Evolutionary conservation across 768 basidiomycete species (phyloP).

Genomic region (Neoboletus subvelutipes): DNA sequence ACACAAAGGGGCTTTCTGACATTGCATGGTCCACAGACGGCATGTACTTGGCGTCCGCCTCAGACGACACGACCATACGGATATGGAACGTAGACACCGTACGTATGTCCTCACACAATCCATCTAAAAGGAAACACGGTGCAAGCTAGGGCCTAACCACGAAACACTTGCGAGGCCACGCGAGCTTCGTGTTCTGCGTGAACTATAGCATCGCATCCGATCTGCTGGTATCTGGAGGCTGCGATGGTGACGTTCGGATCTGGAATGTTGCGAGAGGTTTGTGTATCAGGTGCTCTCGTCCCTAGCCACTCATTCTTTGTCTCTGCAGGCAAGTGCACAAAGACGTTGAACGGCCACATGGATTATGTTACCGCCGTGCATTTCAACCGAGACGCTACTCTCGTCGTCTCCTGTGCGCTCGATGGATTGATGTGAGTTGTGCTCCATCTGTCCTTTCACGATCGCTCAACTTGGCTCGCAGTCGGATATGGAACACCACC

Average conservation of each 20-base stretch:
- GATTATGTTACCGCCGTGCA: conserved; percentile 95
- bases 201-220: conserved; percentile 90
- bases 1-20: conserved; percentile 84
- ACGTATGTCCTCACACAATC: conserved; percentile 29
- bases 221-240: conserved; percentile 87
- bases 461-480: conserved; percentile 32
- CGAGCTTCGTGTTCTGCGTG: conserved; percentile 87
- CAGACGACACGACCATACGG: conserved; percentile 86
- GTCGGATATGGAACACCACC: conserved; percentile 93
- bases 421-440: conserved; percentile 88
- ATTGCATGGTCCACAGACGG: conserved; percentile 88
- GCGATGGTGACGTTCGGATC: conserved; percentile 89
- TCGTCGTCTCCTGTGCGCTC: conserved; percentile 88
- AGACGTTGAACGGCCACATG: conserved; percentile 87
- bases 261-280: conserved; percentile 87
- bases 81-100: conserved; percentile 88
- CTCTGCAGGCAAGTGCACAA: conserved; percentile 70
- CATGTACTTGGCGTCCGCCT: conserved; percentile 81
- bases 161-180: conserved; percentile 76
- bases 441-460: neutral
- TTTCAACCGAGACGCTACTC: conserved; percentile 88
- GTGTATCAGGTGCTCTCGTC: neutral
- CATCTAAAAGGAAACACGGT: neutral
- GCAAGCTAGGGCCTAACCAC: conserved; percentile 60
- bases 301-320: too few species aligned